Base-by-base conservation (phyloP, 1,284 basidiomycete species). In the Ganoderma resinaceum region DNA sequence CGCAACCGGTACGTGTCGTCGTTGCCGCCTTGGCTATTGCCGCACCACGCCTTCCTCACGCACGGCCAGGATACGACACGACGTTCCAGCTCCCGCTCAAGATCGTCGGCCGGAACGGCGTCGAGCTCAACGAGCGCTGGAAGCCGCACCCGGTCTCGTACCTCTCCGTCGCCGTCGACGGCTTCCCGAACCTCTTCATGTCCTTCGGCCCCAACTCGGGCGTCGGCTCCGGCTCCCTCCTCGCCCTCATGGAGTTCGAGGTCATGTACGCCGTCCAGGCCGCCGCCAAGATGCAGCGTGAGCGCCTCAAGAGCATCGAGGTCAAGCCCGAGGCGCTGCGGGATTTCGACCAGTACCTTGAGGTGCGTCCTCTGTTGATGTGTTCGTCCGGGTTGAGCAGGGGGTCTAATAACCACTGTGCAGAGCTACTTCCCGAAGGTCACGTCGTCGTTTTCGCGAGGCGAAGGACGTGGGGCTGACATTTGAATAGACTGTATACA, bases 101-200 rank as follows among this genome's bases (percentile, higher is more conserved):
- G 43, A 79, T 90, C 68, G 78, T 88, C 66, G 89, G 88, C 6
- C 83, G 85, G 46, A 78, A 81, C 33, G 86, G 87, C 7, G 69
- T 82, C 8, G 79, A 82, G 38, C 78, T 91, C 3, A 82, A 83
- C 59, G 81, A 86, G 6, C 84, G 84, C 65, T 87, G 85, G 76
- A 79, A 77, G 11, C 87, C 88, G 5, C 82, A 89, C 73, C 88
- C 89, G 1, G 74, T 77, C 20, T 85, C 87, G 14, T 91, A 91
- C 75, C 80, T 91, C 14, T 80, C 84, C 3, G 73, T 90, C 38
- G 83, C 85, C 35, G 82, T 85, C 16, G 86, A 89, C 63, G 86
- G 85, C 6, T 90, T 91, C 75, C 89, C 89, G 31, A 91, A 90
- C 76, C 84, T 84, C 82, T 89, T 89, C 80, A 82, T 84, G 68